Evolutionary conservation across 2,329 filamentous ascomycete genomes (phyloP), one percentile per base, ranked within the genome.

Genomic region (Eutypa lata): DNA sequence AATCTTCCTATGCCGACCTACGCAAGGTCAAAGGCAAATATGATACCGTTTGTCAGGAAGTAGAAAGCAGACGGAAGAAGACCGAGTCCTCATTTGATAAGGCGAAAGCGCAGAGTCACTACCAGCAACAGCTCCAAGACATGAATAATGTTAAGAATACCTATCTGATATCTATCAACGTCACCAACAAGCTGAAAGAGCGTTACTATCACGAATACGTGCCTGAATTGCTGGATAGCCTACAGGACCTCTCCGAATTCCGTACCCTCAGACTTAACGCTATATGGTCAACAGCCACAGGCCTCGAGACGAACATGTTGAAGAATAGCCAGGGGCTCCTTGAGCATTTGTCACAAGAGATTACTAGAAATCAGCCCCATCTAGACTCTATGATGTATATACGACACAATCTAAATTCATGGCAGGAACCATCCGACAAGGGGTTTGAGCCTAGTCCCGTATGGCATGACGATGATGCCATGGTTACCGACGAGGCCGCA

Each of bases 61-160:
- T 99, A 24, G 94, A 99, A 76, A 90, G 86, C 61, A 87, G 88
- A 71, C 88, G 94, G 65, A 97, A 97, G 77, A 99, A 99, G 80
- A 86, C 89, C 48, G 94, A 99, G 65, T 88, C 88, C 46, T 86
- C 91, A n/a, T 95, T 94, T 66, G 93, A 97, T 70, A 97, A 96
- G 74, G 76, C 84, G 57, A 99, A 97, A 75, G 91, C 93, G 7
- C 90, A 96, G 68, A 88, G 84, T 68, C 86, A 90, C 37, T 99
- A 96, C 72, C 90, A 96, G 65, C 91, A 96, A 68, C 93, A 97
- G 71, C 80, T 95, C 55, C 75, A 87, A 55, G 94, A 99, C 62
- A 97, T 97, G 94, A 90, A 94, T 73, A 99, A 99, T 68, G 82
- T 88, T 70, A 99, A 99, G 78, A 99, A 99, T 70, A 91, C 89